These are phyloP conservation scores for Coccomyxa subellipsoidea DNA, from an alignment of 163 green algal genomes.

Conservation along the genomic window DNA sequence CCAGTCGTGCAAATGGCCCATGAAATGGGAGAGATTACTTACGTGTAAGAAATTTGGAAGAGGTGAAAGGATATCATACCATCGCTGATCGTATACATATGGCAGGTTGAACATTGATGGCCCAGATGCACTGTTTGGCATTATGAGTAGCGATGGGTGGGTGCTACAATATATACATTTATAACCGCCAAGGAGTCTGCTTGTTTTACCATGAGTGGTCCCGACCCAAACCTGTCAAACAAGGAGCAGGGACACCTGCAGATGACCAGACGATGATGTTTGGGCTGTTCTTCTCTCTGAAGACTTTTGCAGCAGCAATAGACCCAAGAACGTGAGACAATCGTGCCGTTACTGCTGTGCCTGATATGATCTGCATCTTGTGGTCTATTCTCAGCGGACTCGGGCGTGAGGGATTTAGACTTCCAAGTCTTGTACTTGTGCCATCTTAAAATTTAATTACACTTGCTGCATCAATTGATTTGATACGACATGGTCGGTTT, in stretches of 20 bases:
- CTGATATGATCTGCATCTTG: neutral
- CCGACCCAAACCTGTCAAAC: slow-evolving; percentile 63
- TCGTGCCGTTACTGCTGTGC: neutral
- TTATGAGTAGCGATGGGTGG: neutral
- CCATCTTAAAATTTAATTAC: too few relatives aligned
- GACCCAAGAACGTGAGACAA: slow-evolving; percentile 55
- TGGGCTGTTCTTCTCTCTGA: slow-evolving; percentile 89
- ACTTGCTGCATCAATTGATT: too few relatives aligned
- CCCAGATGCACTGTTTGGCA: neutral
- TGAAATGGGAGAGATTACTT: too few relatives aligned
- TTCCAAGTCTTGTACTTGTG: too few relatives aligned
- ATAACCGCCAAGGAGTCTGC: slow-evolving; percentile 78
- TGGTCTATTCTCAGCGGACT: too few relatives aligned
- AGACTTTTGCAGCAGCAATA: slow-evolving; percentile 77
- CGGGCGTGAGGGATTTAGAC: too few relatives aligned
- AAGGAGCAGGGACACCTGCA: slow-evolving; percentile 58
- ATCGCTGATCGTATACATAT: too few relatives aligned
- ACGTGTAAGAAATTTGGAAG: too few relatives aligned
- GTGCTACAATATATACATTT: slow-evolving; percentile 90
- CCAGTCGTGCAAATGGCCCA: too few relatives aligned
- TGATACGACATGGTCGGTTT: too few relatives aligned
- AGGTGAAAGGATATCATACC: too few relatives aligned
- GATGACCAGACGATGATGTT: slow-evolving; percentile 97
- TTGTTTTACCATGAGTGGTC: slow-evolving; percentile 89
- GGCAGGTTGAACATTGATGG: too few relatives aligned